These are phyloP conservation scores for Penicillium oxalicum DNA, from an alignment of 2,329 filamentous ascomycete species.

Conservation along the genomic window DNA sequence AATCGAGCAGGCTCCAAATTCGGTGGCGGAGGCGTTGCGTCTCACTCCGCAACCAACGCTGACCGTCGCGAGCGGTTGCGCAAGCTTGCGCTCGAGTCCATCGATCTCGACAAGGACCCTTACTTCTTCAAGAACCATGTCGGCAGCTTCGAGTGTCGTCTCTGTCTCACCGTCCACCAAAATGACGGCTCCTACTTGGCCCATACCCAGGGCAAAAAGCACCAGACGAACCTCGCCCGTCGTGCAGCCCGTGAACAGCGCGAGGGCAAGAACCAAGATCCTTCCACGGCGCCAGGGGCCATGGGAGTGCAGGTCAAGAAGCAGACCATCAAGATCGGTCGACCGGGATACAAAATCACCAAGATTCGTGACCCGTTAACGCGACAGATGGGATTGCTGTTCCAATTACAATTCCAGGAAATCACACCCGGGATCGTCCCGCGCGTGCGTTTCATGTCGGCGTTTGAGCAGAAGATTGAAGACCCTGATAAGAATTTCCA, in stretches of 20 bases:
- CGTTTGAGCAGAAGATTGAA: conserved; percentile 92
- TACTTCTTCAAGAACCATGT: conserved; percentile 99
- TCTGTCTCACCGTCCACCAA: conserved; percentile 95
- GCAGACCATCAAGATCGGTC: conserved; percentile 89
- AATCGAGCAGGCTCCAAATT: conserved; percentile 97
- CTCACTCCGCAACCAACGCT: conserved; percentile 85
- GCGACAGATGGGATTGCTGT: conserved; percentile 82
- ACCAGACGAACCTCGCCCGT: conserved; percentile 95
- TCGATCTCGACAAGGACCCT: conserved; percentile 98
- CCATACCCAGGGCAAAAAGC: conserved; percentile 96
- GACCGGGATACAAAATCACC: conserved; percentile 95
- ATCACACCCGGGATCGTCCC: conserved; percentile 70
- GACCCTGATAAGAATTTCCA: conserved; percentile 90
- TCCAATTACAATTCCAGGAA: conserved; percentile 93
- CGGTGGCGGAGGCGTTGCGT: conserved; percentile 93
- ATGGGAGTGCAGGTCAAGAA: conserved; percentile 72
- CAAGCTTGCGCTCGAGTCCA: conserved; percentile 96
- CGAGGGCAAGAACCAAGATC: conserved; percentile 64
- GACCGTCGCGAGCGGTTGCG: conserved; percentile 95
- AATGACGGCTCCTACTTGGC: conserved; percentile 98
- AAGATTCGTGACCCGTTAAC: conserved; percentile 88
- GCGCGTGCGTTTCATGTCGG: conserved; percentile 93
- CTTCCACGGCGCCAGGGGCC: conserved; percentile 63
- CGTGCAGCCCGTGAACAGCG: conserved; percentile 93
- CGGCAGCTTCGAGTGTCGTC: conserved; percentile 92